Percentiles rank a stretch among this genome's conserved stretches.
Conservation (phyloP, 257 asterid species). For the Gentiana straminea region DNA sequence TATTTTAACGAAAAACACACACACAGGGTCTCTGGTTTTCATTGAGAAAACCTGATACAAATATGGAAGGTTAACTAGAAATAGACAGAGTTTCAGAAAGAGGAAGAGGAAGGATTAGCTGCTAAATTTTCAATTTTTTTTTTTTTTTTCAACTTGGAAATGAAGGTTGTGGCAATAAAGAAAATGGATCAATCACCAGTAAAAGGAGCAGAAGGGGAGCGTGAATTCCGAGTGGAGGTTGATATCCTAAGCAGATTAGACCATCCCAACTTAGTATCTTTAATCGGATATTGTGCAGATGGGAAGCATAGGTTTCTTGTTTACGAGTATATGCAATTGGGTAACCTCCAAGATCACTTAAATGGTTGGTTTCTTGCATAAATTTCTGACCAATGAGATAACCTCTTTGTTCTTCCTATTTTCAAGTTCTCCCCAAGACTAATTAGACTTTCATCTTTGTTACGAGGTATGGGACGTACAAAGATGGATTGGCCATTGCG, state of each 20-base stretch:
- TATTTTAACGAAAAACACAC: no score
- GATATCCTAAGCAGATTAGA: conserved; percentile 95
- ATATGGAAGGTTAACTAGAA: no score
- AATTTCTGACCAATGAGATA: not conserved
- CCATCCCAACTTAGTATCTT: conserved; percentile 79
- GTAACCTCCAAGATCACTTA: conserved; percentile 85
- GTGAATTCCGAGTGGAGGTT: conserved; percentile 89
- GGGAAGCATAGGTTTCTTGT: conserved; percentile 94
- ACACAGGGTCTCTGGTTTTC: no score
- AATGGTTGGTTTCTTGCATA: conserved; percentile 42
- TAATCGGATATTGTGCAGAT: conserved; percentile 90
- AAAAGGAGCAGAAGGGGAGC: conserved; percentile 85
- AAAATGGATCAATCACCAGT: conserved; percentile 84
- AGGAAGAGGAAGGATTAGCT: no score
- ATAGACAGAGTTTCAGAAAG: no score
- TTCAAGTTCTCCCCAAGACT: not conserved
- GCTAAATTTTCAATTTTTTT: no score
- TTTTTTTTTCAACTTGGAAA: not conserved
- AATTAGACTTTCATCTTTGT: conserved; percentile 3
- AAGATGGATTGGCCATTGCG: conserved; percentile 92
- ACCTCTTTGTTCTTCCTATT: not conserved
- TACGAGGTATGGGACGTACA: conserved; percentile 56
- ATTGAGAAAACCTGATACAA: no score
- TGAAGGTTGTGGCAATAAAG: conserved; percentile 86
- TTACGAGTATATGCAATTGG: conserved; percentile 75